Evolutionary conservation across 768 basidiomycete genomes (phyloP), one percentile per base, ranked within the genome.

Genomic region (Macrolepiota fuliginosa): DNA sequence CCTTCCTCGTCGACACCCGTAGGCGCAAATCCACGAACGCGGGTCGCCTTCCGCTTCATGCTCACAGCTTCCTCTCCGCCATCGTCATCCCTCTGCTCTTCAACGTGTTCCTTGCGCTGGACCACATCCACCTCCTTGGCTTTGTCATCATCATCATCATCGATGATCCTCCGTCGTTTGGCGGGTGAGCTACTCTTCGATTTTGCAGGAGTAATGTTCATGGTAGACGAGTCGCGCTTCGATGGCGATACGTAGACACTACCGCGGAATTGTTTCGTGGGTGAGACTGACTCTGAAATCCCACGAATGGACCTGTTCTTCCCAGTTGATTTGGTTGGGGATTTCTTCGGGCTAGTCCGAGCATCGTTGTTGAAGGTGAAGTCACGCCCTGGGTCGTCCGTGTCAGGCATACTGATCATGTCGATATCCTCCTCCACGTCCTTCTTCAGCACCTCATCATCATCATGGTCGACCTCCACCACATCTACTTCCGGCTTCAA

Each of bases 41-140:
- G 46, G n/a, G n/a, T 24, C n/a, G 22, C 46, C 22, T 47, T 47
- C 46, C n/a, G n/a, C n/a, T 27, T 57, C 54, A 25, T 35, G 27
- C 11, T 42, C 15, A 49, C 65, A 13, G 56, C 59, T 13, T 58
- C 49, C 25, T 65, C 67, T 3, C 64, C 19, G 65, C 68, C 17
- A 7, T 64, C 66, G 17, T 62, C 57, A 22, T 52, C 56, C 15
- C 24, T 52, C 19, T 64, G 62, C 12, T 64, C 65, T 15, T 54
- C 56, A 10, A 57, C 60, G 17, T 15, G 42, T 45, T 57, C 64
- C 29, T 32, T 7, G 29, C 29, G 29, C 7, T 7, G 29, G 3
- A 7, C 29, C 52, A 42, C 55, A n/a, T 24, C 37, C 54, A 19
- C 10, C 47, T 22, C 6, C 5, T 39, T 54, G 15, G 51, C 62